Base-by-base conservation (phyloP, 1,284 basidiomycete genomes). In the Hemileccinum hortonii region DNA sequence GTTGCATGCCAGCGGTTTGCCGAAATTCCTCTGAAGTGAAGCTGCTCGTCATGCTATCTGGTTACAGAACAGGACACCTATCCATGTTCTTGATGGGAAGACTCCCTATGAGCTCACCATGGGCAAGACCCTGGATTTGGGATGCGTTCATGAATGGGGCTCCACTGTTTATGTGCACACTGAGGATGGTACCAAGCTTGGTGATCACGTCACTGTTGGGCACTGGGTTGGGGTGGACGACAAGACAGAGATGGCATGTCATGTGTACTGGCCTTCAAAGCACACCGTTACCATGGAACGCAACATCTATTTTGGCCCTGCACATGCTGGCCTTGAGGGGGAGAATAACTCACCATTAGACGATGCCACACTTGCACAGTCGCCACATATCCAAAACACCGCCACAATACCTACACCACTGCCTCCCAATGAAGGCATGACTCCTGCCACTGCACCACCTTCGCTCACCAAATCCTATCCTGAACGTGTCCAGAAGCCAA, bases 11-110 rank as follows among this genome's bases (percentile, higher is more conserved):
- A 58, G 56, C 2, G 5, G 48, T 0, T 4, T 58, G 16, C 50
- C 26, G 0, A 56, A 52, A 8, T 33, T 24, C 29, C 41, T 57
- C 2, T 57, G 56, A 53, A 49, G 46, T 0, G 18, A 58, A 6
- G 40, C 33, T 15, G 39, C 22, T 6, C 9, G 22, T 11, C 39
- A 40, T 40, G 22, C 19, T 15, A 10, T 40, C 11, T 40, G 39
- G 39, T 18, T 40, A 18, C 24, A 40, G 10, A 40, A 40, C 15
- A 8, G 39, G 22, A 40, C 21, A 24, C 39, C 39, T 24, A 40
- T 22, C 39, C 21, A 24, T 4, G 21, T 16, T 14, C 22, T 40
- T 6, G 22, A 24, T 16, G 21, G 21, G 7, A 11, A 14, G 2
- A 40, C 21, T 24, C 39, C 22, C 8, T 24, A 40, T 8, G 21